Percentiles rank a stretch among this genome's conserved stretches.
Conservation (phyloP, 805 yeast species). For the Hanseniaspora osmophila region DNA sequence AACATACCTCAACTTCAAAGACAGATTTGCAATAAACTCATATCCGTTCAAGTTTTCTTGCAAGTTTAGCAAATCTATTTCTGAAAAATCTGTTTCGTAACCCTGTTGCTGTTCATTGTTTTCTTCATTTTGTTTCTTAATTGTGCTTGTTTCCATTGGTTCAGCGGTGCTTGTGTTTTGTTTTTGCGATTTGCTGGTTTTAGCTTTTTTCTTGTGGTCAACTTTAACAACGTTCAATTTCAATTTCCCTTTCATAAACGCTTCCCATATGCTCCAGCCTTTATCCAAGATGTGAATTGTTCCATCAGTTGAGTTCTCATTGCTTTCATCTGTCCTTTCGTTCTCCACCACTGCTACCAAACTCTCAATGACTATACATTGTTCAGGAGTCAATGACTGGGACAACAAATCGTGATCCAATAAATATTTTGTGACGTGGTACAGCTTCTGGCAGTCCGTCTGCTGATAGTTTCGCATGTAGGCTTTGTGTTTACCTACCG, state of each 20-base stretch:
- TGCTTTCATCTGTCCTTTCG: conserved; percentile 10
- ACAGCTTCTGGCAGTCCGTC: conserved; percentile 20
- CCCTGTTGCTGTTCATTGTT: not conserved
- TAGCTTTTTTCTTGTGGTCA: not conserved
- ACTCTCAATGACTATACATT: conserved; percentile 34
- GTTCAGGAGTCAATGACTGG: conserved; percentile 40
- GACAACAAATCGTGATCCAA: conserved; percentile 29
- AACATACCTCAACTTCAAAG: conserved; percentile 51
- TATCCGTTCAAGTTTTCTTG: conserved; percentile 30
- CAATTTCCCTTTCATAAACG: not conserved
- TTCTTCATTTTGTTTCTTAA: conserved; percentile 1
- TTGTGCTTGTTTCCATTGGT: conserved; percentile 2
- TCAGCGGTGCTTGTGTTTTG: conserved; percentile 2
- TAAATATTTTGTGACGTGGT: conserved; percentile 23
- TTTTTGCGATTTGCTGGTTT: conserved; percentile 1
- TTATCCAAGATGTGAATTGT: not conserved
- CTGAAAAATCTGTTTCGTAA: conserved; percentile 23
- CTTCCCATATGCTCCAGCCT: conserved; percentile 1
- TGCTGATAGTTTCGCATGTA: conserved; percentile 14
- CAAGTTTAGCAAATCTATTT: conserved; percentile 27
- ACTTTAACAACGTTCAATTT: conserved; percentile 1
- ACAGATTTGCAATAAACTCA: conserved; percentile 38
- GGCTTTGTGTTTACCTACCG: not conserved
- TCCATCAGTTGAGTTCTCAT: conserved; percentile 1
- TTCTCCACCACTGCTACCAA: conserved; percentile 26